Base-by-base conservation (phyloP, 1,284 basidiomycete species). In the Cutaneotrichosporon dermatis region DNA sequence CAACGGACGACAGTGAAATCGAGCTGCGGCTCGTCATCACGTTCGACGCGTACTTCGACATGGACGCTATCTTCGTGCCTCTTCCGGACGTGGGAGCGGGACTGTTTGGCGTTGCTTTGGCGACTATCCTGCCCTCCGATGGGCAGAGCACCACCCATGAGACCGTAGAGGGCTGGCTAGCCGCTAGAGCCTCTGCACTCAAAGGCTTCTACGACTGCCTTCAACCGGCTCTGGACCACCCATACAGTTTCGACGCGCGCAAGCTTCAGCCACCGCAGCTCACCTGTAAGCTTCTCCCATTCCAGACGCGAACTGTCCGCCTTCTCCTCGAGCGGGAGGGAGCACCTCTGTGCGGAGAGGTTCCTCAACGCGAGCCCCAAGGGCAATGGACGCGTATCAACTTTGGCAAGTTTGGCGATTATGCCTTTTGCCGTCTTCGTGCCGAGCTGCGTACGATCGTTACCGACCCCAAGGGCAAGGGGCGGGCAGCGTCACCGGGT, bases 261-360 rank as follows among this genome's bases (percentile, higher is more conserved):
- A 70, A 74, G 0, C 77, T 88, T 57, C 90, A 92, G 66, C 89
- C 89, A 0, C 72, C 75, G 15, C 80, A 72, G 0, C 83, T 93
- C 34, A 64, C 80, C 1, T 83, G 88, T 0, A 83, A 79, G 6
- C 81, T 93, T 4, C 82, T 91, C 15, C 91, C 90, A 0, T 93
- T 93, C 74, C 90, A 93, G 72, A 80, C 83, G 37, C 85, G 89
- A 2, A 90, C 85, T 51, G 82, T 91, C 1, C 84, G 82, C 0
- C 87, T 88, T 84, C 80, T 93, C 63, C 81, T 92, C 11, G 74
- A 80, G 16, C 81, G 85, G 35, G 90, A 92, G 72, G 84, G 84
- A 9, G 25, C 63, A 4, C 57, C 57, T 3, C 25, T 61, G 11
- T 43, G 50, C 25, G 42, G 46, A 6, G 54, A 39, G 6, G 11